A percentile compares a stretch with the other conserved stretches of the same genome.
These are phyloP conservation scores for Flaveria brownii DNA, from an alignment of 129 eudicot genomes.

Conservation along the genomic window DNA sequence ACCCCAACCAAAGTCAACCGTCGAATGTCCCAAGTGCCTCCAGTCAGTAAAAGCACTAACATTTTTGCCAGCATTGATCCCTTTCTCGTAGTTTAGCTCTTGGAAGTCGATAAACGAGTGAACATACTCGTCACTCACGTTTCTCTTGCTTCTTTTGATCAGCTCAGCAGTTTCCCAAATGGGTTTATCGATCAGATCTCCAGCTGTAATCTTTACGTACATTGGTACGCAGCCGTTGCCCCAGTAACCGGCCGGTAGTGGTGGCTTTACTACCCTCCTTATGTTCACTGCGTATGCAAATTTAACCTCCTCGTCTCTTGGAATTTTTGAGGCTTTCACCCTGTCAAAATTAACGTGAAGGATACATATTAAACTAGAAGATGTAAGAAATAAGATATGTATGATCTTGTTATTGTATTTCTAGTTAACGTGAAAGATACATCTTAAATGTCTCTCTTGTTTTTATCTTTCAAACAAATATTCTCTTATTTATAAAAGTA, in stretches of 20 bases:
- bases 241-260: slow-evolving; percentile 71
- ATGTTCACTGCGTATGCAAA: slow-evolving; percentile 66
- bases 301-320: slow-evolving; percentile 54
- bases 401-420: too few species aligned
- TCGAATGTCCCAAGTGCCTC: slow-evolving; percentile 88
- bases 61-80: slow-evolving; percentile 61
- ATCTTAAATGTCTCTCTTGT: too few species aligned
- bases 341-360: slow-evolving; percentile 33
- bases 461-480: too few species aligned
- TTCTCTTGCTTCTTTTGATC: slow-evolving; percentile 66
- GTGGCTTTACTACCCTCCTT: slow-evolving; percentile 64
- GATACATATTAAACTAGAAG: background rate
- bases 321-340: slow-evolving; percentile 53
- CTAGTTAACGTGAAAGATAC: too few species aligned
- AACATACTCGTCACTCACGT: slow-evolving; percentile 60
- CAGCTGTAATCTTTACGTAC: slow-evolving; percentile 51
- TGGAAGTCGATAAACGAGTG: slow-evolving; percentile 70
- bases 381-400: background rate
- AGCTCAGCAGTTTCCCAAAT: slow-evolving; percentile 63
- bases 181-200: slow-evolving; percentile 58
- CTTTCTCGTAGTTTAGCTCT: slow-evolving; percentile 52
- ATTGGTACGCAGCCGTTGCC: slow-evolving; percentile 89
- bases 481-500: too few species aligned
- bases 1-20: slow-evolving; percentile 87
- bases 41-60: slow-evolving; percentile 86